Evolutionary conservation across 75 land plant species (phyloP).

Genomic region (Larix kaempferi): DNA sequence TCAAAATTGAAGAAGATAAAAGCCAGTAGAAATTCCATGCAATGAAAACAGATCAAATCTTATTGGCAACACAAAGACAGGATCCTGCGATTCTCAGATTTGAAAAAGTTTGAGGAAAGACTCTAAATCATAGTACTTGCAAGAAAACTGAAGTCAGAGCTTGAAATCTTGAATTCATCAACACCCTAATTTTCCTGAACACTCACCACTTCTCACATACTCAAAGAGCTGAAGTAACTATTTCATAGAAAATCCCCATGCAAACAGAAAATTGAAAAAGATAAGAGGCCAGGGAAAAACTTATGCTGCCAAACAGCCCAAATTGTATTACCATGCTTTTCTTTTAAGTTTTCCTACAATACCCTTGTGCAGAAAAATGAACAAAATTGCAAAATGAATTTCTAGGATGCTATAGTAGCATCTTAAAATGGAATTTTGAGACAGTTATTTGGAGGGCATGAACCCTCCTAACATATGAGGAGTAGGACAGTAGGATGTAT

Average conservation of each 20-base stretch:
- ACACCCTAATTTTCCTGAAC: too few species aligned
- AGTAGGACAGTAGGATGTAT: background rate
- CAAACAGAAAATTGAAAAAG: background rate
- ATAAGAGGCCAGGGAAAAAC: background rate
- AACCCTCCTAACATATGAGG: background rate
- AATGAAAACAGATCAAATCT: too few species aligned
- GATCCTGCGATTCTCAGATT: too few species aligned
- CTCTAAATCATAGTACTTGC: too few species aligned
- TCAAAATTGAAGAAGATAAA: too few species aligned
- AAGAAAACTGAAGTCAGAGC: too few species aligned
- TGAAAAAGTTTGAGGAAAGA: too few species aligned
- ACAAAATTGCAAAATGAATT: background rate
- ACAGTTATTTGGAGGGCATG: background rate
- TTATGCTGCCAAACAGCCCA: background rate
- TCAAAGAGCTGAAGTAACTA: background rate
- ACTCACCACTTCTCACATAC: too few species aligned
- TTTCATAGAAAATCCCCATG: background rate
- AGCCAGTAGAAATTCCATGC: too few species aligned
- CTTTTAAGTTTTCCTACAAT: background rate
- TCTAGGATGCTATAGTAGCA: background rate
- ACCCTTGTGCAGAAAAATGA: background rate
- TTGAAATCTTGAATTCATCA: too few species aligned
- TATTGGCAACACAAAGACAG: too few species aligned
- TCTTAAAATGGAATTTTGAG: background rate
- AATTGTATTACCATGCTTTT: background rate